phyloP scores from a whole-genome alignment of 78 protist species.

The Thecamonas trahens region DNA sequence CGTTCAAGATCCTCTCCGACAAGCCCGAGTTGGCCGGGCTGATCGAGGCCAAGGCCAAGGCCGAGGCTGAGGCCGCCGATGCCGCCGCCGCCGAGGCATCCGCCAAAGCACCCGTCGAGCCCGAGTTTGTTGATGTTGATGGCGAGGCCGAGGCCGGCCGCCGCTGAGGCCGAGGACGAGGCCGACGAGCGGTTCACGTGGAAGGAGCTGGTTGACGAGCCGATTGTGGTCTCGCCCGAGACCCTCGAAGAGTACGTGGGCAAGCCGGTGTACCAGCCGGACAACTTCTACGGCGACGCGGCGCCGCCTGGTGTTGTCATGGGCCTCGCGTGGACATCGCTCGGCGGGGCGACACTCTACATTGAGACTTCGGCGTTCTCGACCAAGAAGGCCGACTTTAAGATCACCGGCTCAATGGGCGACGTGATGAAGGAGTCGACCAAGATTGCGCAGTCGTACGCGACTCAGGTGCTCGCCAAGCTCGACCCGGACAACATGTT shows the following conservation, averaged over 20 bases:
- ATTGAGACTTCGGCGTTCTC: slow-evolving; percentile 43
- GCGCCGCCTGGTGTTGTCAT: slow-evolving; percentile 74
- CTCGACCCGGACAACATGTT: slow-evolving; percentile 18
- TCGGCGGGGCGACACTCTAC: slow-evolving; percentile 67
- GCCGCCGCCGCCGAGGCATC: too few species aligned
- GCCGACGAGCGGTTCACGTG: too few species aligned
- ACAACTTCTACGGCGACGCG: slow-evolving; percentile 33
- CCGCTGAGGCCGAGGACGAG: too few species aligned
- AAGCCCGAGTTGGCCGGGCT: background rate
- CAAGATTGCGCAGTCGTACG: slow-evolving; percentile 43
- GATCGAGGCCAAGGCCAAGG: too few species aligned
- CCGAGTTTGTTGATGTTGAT: too few species aligned
- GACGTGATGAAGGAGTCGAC: slow-evolving; percentile 87
- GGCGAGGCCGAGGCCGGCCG: background rate
- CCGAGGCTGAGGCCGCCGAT: too few species aligned
- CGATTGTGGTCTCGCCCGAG: slow-evolving; percentile 11
- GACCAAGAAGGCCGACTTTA: background rate
- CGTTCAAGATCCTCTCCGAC: slow-evolving; percentile 53
- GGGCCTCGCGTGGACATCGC: slow-evolving; percentile 80
- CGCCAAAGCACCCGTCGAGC: too few species aligned
- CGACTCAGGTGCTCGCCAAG: background rate
- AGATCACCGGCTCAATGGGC: slow-evolving; percentile 32
- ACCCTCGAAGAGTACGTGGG: slow-evolving; percentile 70
- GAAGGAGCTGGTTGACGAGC: too few species aligned
- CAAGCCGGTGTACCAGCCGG: slow-evolving; percentile 36